Base-by-base conservation (phyloP, 164 flowering plant genomes). In the Sedum album region DNA sequence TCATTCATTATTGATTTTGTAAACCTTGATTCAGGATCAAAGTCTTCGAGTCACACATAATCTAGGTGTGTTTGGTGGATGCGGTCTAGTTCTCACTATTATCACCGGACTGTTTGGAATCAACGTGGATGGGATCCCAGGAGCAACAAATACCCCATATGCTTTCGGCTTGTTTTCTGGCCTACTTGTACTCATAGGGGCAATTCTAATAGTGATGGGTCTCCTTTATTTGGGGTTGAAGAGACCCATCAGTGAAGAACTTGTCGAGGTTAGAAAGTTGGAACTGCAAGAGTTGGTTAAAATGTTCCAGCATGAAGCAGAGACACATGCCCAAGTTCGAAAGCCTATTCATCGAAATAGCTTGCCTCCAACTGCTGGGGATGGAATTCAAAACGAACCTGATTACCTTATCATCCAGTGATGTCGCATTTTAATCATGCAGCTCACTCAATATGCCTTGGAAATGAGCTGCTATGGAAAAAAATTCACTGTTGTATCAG, bases 61-160 rank as follows among this genome's bases (percentile, higher is more conserved):
- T 75, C 74, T 90, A 74, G 82, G 86, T 28, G 96, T 93, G 39
- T 93, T 93, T 74, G 98, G 98, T 0, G 98, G 97, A n/a, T 77
- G 92, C 71, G 98, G 98, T 35, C 88, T 93, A 67, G 87, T 93
- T 30, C 93, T 93, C 69, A 77, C 98, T 31, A 82, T 93, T 72
- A 81, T 90, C 72, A 89, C 96, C 0, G 98, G 98, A 33, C 81
- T 93, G 9, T 93, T 93, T 78, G 98, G 98, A 36, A 88, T 93
- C 77, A 93, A 93, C 70, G 95, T 93, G 25, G 98, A 93, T 70
- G 98, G 98, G 48, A 93, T 93, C 55, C 98, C 98, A 28, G 98
- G 98, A 61, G 79, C 87, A 28, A 30, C 67, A 1, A 71, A 76
- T 36, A 84, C 96, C 39, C 98, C 98, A 44, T 90, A 89, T 69